Evolutionary conservation across 768 basidiomycete species (phyloP).

Genomic region (Pholiota conissans): DNA sequence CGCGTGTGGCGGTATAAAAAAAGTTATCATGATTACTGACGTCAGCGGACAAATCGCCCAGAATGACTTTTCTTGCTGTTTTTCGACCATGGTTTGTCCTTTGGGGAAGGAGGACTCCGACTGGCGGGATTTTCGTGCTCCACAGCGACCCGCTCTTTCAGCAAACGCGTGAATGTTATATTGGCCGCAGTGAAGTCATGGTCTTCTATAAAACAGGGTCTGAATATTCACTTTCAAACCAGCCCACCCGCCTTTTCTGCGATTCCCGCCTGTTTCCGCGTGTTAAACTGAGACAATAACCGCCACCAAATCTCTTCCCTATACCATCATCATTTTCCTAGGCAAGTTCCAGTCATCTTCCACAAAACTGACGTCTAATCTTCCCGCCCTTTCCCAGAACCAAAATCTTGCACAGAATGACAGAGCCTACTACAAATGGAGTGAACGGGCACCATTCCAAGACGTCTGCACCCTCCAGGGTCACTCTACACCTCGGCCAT

Average conservation of each 20-base stretch:
- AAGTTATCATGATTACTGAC: background rate
- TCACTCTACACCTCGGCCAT: constrained; percentile 74
- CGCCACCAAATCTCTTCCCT: background rate
- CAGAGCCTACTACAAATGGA: background rate
- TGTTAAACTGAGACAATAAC: background rate
- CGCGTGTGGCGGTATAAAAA: background rate
- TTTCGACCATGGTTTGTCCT: background rate
- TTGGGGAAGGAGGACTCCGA: background rate
- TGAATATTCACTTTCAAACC: background rate
- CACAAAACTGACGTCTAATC: background rate
- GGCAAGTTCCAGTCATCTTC: background rate
- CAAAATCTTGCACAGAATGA: background rate
- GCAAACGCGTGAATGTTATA: background rate
- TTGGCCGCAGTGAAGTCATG: background rate
- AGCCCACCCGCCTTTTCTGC: background rate
- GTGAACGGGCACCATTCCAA: constrained; percentile 1
- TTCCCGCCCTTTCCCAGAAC: background rate
- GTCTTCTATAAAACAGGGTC: background rate
- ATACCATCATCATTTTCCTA: background rate
- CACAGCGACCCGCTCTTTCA: background rate
- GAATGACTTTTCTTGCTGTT: background rate
- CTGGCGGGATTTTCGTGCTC: background rate
- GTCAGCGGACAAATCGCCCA: background rate
- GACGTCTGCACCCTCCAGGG: constrained; percentile 47
- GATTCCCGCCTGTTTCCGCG: background rate